phyloP scores from a whole-genome alignment of 306 rosid species.

The Malus fusca region DNA sequence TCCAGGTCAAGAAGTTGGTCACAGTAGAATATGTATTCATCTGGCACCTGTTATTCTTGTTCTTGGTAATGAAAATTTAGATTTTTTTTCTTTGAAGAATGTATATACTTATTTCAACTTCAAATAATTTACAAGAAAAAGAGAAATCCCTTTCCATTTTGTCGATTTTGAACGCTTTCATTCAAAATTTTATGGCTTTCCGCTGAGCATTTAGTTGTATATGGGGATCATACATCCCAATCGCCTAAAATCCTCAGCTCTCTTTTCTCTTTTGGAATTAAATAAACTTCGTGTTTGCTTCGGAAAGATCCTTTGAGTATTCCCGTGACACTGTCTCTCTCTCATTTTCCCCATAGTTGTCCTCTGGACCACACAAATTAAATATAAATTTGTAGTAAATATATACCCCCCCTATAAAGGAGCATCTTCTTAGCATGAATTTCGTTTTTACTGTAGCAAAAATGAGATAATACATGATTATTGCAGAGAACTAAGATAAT shows the following conservation, averaged over 20 bases:
- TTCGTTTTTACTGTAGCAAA: too few relatives aligned
- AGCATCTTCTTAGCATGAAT: background rate
- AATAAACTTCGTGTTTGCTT: background rate
- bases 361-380: conserved; percentile 11
- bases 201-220: background rate
- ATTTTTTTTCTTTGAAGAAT: too few relatives aligned
- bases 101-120: too few relatives aligned
- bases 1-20: too few relatives aligned
- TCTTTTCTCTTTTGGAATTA: background rate
- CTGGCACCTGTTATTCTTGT: too few relatives aligned
- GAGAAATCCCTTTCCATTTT: background rate
- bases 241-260: background rate
- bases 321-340: conserved; percentile 27
- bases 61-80: too few relatives aligned
- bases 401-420: background rate
- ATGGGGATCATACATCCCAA: conserved; percentile 8
- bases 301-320: conserved; percentile 2
- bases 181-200: background rate
- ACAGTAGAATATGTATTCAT: too few relatives aligned
- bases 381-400: background rate
- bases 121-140: too few relatives aligned
- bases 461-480: too few relatives aligned
- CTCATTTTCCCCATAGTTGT: conserved; percentile 5
- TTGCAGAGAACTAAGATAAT: too few relatives aligned
- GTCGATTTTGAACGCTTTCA: background rate